Conservation (phyloP, 768 basidiomycete species). For the Russula ochroleuca region DNA sequence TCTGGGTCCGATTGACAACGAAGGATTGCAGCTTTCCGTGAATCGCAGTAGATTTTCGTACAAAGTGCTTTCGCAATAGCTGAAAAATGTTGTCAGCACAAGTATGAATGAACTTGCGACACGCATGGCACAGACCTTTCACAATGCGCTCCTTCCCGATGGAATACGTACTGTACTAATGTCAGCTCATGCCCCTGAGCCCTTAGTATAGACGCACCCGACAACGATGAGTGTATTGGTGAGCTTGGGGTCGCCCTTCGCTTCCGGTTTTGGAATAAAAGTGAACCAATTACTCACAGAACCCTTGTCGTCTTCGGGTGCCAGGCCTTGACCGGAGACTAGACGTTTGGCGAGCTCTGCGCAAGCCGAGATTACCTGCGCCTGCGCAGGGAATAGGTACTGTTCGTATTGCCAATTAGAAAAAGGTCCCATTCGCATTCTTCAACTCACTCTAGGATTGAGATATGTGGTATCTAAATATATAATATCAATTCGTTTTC, state of each 20-base stretch:
- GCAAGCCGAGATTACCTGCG: slow-evolving; percentile 90
- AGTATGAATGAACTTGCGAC: neutral
- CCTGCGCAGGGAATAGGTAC: slow-evolving; percentile 95
- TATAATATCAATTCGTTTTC: slow-evolving; percentile 77
- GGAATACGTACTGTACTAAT: slow-evolving; percentile 71
- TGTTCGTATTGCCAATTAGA: slow-evolving; percentile 31
- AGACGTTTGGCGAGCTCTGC: slow-evolving; percentile 71
- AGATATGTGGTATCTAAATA: slow-evolving; percentile 98
- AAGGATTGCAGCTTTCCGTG: slow-evolving; percentile 76
- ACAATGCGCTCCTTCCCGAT: slow-evolving; percentile 98
- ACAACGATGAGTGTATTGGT: slow-evolving; percentile 58
- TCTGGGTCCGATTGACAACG: slow-evolving; percentile 83
- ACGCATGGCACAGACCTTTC: slow-evolving; percentile 56
- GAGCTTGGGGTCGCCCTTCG: slow-evolving; percentile 39
- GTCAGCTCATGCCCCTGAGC: neutral
- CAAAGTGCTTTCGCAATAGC: slow-evolving; percentile 80
- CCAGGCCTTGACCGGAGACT: slow-evolving; percentile 39
- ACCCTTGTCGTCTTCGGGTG: slow-evolving; percentile 29
- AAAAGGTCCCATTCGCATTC: neutral
- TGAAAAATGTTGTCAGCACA: slow-evolving; percentile 31
- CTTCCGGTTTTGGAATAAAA: slow-evolving; percentile 27
- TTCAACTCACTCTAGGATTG: slow-evolving; percentile 59
- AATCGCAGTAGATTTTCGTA: slow-evolving; percentile 85
- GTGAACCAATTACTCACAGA: slow-evolving; percentile 53
- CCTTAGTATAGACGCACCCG: slow-evolving; percentile 47